phyloP scores from a whole-genome alignment of 2,329 filamentous ascomycete genomes.

The Stagonosporopsis vannaccii region DNA sequence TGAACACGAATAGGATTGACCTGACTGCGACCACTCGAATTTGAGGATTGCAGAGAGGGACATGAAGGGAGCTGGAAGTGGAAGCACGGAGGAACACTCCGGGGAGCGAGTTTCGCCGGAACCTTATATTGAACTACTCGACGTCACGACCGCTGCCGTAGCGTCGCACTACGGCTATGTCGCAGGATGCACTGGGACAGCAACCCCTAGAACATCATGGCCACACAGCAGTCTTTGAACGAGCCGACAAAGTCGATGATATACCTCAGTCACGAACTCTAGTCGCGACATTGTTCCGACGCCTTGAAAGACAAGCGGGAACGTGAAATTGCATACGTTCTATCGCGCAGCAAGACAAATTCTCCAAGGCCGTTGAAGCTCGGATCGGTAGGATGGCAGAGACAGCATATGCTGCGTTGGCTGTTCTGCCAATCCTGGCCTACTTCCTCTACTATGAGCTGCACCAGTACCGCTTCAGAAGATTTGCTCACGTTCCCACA shows the following conservation, averaged over 20 bases:
- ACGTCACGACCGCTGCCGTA: background rate
- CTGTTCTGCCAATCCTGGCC: constrained; percentile 26
- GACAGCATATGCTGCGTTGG: constrained; percentile 27
- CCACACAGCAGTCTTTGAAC: background rate
- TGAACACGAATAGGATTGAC: background rate
- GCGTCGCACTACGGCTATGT: background rate
- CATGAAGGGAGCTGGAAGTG: too few relatives aligned
- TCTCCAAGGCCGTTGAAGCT: background rate
- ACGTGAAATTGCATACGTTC: background rate
- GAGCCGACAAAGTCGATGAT: background rate
- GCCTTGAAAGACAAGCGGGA: background rate
- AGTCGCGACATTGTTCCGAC: background rate
- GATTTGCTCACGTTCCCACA: constrained; percentile 34
- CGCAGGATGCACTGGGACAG: background rate
- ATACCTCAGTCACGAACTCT: too few relatives aligned
- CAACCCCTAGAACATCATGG: background rate
- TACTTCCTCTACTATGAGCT: constrained; percentile 33
- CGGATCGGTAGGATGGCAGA: constrained; percentile 25
- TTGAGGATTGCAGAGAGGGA: background rate
- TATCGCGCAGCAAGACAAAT: background rate
- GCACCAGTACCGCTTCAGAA: constrained; percentile 38
- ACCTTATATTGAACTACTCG: background rate
- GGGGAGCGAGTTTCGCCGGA: background rate
- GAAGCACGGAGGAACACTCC: background rate
- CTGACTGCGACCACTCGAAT: too few relatives aligned